These are phyloP conservation scores for Crithidia fasciculata DNA, from an alignment of 208 protist genomes.

Conservation along the genomic window DNA sequence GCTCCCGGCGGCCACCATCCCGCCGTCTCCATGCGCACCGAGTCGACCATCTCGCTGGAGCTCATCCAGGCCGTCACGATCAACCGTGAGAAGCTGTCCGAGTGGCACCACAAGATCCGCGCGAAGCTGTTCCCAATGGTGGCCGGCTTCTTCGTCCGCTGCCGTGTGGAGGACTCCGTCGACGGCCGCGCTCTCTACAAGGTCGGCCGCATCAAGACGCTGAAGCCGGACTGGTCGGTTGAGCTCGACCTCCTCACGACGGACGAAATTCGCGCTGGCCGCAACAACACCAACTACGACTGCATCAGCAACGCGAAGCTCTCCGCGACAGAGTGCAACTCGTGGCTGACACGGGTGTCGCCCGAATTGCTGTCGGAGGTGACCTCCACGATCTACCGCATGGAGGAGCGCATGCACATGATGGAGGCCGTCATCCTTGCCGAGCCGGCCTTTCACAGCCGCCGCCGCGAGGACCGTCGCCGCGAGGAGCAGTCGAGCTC, in stretches of 20 bases:
- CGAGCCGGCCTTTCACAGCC: conserved; percentile 85
- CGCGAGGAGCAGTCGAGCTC: conserved; percentile 48
- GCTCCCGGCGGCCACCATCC: conserved; percentile 47
- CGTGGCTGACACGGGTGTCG: conserved; percentile 73
- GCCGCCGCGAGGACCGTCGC: conserved; percentile 65
- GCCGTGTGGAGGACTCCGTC: conserved; percentile 88
- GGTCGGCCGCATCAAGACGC: conserved; percentile 86
- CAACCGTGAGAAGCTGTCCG: conserved; percentile 89
- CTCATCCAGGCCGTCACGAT: conserved; percentile 84
- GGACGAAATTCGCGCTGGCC: conserved; percentile 76
- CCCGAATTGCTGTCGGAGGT: conserved; percentile 60
- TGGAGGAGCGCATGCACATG: conserved; percentile 86
- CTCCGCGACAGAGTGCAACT: conserved; percentile 73
- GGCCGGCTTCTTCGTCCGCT: conserved; percentile 90
- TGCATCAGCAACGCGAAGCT: conserved; percentile 92
- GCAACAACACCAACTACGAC: conserved; percentile 93
- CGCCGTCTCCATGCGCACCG: conserved; percentile 56
- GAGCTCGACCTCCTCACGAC: conserved; percentile 88
- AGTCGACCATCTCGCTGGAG: conserved; percentile 72
- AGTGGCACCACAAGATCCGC: conserved; percentile 92
- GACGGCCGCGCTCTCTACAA: conserved; percentile 91
- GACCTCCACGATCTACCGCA: conserved; percentile 64
- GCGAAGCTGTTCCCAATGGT: conserved; percentile 83
- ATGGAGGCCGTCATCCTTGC: conserved; percentile 78
- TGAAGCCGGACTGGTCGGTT: conserved; percentile 91